Conservation (phyloP, 2,329 filamentous ascomycete species). For the Cercospora sp. region DNA sequence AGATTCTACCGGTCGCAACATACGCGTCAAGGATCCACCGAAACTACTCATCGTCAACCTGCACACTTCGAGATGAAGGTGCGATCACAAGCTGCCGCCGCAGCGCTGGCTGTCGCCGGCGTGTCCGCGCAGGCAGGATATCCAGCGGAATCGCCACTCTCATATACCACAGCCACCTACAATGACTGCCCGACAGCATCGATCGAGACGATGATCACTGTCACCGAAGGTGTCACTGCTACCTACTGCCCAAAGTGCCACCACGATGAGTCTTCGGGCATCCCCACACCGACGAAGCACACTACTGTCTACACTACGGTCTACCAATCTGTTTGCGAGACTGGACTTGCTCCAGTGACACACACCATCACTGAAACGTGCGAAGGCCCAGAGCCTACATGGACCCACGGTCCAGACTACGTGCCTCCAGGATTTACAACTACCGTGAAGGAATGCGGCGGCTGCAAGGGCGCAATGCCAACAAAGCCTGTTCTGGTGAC, state of each 20-base stretch:
- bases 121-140: constrained; percentile 19
- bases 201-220: constrained; percentile 38
- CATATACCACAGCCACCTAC: constrained; percentile 38
- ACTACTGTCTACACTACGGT: constrained; percentile 42
- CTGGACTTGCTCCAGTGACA: constrained; percentile 35
- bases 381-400: constrained; percentile 38
- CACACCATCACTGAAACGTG: constrained; percentile 44
- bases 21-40: neutral
- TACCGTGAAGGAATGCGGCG: constrained; percentile 38
- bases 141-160: constrained; percentile 22
- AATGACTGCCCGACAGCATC: constrained; percentile 37
- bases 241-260: constrained; percentile 42
- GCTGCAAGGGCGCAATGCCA: constrained; percentile 31
- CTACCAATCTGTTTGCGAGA: constrained; percentile 39
- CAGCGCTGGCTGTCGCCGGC: constrained; percentile 24
- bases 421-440: constrained; percentile 41
- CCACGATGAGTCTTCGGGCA: constrained; percentile 15
- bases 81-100: constrained; percentile 13
- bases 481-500: constrained; percentile 34
- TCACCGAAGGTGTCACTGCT: constrained; percentile 39
- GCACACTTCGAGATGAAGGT: constrained; percentile 20
- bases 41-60: neutral
- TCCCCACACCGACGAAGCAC: constrained; percentile 21
- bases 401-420: constrained; percentile 37
- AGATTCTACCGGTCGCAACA: constrained; percentile 8